A percentile compares a stretch with the other conserved stretches of the same genome.
Conservation (phyloP, 257 asterid genomes). For the Fraxinus pennsylvanica region DNA sequence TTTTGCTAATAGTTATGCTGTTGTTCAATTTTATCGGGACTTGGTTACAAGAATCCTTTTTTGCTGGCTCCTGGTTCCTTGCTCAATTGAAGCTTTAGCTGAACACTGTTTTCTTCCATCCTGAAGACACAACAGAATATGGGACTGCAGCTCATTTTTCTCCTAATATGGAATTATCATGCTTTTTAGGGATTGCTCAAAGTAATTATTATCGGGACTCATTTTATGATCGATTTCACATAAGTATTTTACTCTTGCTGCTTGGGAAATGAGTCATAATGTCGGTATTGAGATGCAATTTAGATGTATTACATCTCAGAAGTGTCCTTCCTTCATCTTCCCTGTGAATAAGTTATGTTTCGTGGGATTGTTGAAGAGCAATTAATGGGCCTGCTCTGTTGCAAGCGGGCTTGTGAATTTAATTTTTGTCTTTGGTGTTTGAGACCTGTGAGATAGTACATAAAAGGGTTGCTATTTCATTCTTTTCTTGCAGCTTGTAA, state of each 20-base stretch:
- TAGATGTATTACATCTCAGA: neutral
- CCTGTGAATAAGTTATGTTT: neutral
- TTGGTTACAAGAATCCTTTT: conserved; percentile 2
- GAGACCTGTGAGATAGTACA: conserved; percentile 3
- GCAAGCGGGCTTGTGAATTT: neutral
- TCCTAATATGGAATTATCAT: neutral
- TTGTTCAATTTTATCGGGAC: neutral
- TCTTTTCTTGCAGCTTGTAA: conserved; percentile 73
- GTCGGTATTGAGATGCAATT: neutral
- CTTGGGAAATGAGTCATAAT: conserved; percentile 4
- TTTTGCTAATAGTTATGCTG: neutral
- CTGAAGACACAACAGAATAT: neutral
- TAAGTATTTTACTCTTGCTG: neutral
- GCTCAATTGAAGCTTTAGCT: neutral
- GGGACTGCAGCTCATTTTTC: neutral
- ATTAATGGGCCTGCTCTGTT: conserved; percentile 13
- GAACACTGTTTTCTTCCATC: neutral
- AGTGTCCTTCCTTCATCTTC: neutral
- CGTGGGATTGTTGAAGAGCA: neutral
- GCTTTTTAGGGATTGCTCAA: neutral
- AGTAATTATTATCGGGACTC: neutral
- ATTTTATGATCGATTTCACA: neutral
- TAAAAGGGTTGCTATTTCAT: conserved; percentile 3
- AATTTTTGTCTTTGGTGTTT: conserved; percentile 3
- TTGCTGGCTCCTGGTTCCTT: neutral